These are phyloP conservation scores for Blastocystis sp. DNA, from an alignment of 352 stramenopile genomes.

Conservation along the genomic window DNA sequence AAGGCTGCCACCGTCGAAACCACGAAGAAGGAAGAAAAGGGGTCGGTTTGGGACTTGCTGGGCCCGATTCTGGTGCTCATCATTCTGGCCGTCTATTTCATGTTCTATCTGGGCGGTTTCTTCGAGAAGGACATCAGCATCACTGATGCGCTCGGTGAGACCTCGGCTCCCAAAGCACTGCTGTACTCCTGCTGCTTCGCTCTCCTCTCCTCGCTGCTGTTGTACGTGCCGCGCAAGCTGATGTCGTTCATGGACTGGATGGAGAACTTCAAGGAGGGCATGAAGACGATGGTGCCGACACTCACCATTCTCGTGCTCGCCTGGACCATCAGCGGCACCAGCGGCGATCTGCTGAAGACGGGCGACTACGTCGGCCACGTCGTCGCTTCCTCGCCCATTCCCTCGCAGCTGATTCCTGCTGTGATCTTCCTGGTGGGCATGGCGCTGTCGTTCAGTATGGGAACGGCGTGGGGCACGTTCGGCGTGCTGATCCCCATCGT, in stretches of 20 bases:
- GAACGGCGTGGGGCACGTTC: constrained; percentile 87
- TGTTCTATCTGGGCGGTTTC: constrained; percentile 72
- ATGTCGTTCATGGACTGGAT: constrained; percentile 85
- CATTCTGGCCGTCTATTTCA: constrained; percentile 87
- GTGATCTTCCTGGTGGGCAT: constrained; percentile 85
- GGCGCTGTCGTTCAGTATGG: constrained; percentile 87
- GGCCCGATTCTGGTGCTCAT: constrained; percentile 87
- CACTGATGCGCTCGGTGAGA: constrained; percentile 63
- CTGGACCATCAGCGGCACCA: constrained; percentile 86
- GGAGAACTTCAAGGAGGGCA: constrained; percentile 86
- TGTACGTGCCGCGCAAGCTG: constrained; percentile 82
- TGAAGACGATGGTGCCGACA: constrained; percentile 88
- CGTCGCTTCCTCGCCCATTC: constrained; percentile 80
- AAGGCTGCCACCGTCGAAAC: constrained; percentile 1
- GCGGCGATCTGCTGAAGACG: constrained; percentile 84
- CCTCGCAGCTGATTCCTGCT: constrained; percentile 82
- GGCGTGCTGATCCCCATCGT: constrained; percentile 89
- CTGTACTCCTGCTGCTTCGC: constrained; percentile 76
- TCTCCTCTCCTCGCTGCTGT: constrained; percentile 74
- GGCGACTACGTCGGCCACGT: constrained; percentile 77
- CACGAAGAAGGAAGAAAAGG: constrained; percentile 34
- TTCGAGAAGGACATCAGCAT: constrained; percentile 47
- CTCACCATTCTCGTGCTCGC: constrained; percentile 86
- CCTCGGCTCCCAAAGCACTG: constrained; percentile 74
- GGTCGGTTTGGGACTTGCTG: constrained; percentile 84